Evolutionary conservation across 441 rosid species (phyloP), one percentile per base, ranked within the genome.

Genomic region (Erodium moschatum): DNA sequence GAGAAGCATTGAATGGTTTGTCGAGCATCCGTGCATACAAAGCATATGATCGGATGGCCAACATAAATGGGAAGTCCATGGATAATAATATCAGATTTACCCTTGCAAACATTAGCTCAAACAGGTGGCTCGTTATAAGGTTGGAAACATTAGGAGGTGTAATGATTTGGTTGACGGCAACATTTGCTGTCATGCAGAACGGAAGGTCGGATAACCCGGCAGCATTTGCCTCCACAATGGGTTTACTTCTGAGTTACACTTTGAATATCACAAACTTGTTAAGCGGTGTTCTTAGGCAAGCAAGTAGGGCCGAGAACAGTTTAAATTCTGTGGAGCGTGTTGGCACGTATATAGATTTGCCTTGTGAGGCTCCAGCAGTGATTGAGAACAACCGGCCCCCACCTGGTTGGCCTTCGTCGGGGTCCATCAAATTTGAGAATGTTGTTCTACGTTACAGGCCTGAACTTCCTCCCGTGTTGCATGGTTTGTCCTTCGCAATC

Each of bases 391-490:
- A 81, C 78, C 91, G 92, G 6, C 96, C 98, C 31, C 96, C 94
- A 77, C 87, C 91, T 5, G 96, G 84, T 40, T 92, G 98, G 98
- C 98, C 98, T 68, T 92, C 97, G 27, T 88, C 89, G 13, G 98
- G 98, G 70, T 79, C 90, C 7, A 85, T 92, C 35, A 88, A 79
- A 75, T 92, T 92, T 61, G 90, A 88, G 76, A 89, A 89, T 72
- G 97, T 89, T 76, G 87, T 90, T 79, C 83, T 92, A 21, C 93
- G 97, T 50, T 89, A 92, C 80, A 84, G 97, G 72, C 85, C 89
- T 21, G 94, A 89, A 76, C 96, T 90, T 80, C 97, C 97, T 64
- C 91, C 96, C 0, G 98, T 92, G 69, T 76, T 92, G 64, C 96
- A 87, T 80, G 97, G 83, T 66, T 72, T 92, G 72, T 88, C 94